Conservation (phyloP, 2,329 filamentous ascomycete species). For the Colletotrichum karsti region DNA sequence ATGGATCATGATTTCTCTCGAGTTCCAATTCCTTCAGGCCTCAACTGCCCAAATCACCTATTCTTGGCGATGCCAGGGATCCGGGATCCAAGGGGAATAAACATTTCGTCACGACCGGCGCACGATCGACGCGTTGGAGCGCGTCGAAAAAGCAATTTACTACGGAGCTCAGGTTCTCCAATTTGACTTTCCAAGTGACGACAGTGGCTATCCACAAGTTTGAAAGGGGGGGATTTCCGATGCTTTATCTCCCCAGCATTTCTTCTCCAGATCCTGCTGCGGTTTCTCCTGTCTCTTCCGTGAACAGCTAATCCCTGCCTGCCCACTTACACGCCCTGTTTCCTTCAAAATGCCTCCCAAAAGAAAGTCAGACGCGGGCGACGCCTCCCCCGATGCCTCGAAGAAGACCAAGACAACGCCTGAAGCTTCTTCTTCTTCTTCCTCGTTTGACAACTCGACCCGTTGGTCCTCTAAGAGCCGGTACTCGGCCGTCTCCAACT, state of each 20-base stretch:
- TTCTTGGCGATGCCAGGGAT: not conserved
- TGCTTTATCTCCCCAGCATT: not conserved
- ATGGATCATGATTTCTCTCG: not conserved
- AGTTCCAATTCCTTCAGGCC: not conserved
- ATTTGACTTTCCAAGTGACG: not conserved
- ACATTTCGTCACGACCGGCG: slow-evolving; percentile 4
- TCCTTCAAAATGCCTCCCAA: slow-evolving; percentile 2
- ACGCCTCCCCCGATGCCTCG: not conserved
- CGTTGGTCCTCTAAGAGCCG: slow-evolving; percentile 31
- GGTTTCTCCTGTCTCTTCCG: not conserved
- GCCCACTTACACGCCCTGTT: not conserved
- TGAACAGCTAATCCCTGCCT: not conserved
- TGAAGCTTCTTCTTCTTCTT: not conserved
- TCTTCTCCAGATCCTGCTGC: no score
- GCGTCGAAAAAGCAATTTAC: slow-evolving; percentile 7
- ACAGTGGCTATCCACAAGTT: not conserved
- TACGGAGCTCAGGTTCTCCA: not conserved
- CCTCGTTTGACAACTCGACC: not conserved
- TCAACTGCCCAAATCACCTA: not conserved
- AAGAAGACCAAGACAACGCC: slow-evolving; percentile 6
- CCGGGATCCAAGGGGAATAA: not conserved
- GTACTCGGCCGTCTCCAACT: slow-evolving; percentile 43
- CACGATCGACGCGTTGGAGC: not conserved
- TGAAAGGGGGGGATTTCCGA: not conserved
- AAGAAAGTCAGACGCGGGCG: not conserved